phyloP scores from a whole-genome alignment of 805 yeast genomes.

The Barnettozyma siamensis region DNA sequence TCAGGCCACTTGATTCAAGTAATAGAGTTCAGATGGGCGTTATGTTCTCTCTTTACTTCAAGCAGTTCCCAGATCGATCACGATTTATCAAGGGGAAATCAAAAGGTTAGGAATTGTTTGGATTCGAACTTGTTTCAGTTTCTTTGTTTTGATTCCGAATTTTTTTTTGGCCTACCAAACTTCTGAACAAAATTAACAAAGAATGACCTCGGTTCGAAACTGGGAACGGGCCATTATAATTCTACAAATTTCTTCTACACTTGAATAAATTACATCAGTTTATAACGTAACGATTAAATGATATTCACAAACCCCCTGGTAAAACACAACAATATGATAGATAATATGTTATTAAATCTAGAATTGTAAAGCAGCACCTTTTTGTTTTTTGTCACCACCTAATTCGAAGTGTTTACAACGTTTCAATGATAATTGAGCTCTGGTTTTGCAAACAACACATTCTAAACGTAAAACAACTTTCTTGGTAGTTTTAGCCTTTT shows the following conservation, averaged over 20 bases:
- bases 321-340: constrained; percentile 15
- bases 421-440: constrained; percentile 95
- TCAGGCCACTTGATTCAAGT: background rate
- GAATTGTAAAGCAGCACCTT: constrained; percentile 99
- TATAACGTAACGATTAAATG: constrained; percentile 14
- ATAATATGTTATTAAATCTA: constrained; percentile 39
- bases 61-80: too few relatives aligned
- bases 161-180: background rate
- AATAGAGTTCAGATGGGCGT: too few relatives aligned
- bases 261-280: constrained; percentile 5
- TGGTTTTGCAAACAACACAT: constrained; percentile 98
- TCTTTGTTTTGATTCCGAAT: background rate
- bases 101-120: too few relatives aligned
- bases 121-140: too few relatives aligned
- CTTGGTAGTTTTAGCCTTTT: constrained; percentile 99
- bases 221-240: background rate
- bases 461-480: constrained; percentile 99
- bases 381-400: constrained; percentile 99
- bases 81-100: background rate
- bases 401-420: constrained; percentile 99
- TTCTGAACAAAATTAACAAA: background rate
- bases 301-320: constrained; percentile 23
- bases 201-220: constrained; percentile 1
- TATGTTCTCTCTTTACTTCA: too few relatives aligned
- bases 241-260: background rate